Conservation (phyloP, 495 filamentous ascomycete species). For the Pyrenula aspistea region DNA sequence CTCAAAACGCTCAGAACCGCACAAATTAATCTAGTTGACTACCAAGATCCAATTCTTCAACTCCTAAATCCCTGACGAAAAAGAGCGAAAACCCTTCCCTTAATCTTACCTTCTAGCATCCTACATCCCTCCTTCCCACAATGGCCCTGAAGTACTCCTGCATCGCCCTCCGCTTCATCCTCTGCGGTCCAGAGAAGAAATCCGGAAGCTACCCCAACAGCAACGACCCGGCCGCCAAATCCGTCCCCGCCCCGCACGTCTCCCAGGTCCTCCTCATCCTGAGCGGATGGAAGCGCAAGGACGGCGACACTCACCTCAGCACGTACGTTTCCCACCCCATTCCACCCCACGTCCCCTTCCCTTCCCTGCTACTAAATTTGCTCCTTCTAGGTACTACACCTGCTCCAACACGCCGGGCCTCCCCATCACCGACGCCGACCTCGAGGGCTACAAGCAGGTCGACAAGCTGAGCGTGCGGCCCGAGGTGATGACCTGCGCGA, state of each 20-base stretch:
- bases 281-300: neutral
- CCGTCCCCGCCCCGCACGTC: neutral
- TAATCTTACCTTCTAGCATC: no score
- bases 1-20: no score
- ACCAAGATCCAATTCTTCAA: no score
- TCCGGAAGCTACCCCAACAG: no score
- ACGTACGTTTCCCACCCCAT: neutral
- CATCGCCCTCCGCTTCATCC: neutral
- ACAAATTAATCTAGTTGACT: no score
- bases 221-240: neutral
- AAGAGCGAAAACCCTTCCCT: no score
- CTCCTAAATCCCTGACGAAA: no score
- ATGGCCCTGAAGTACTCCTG: neutral
- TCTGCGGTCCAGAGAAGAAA: neutral
- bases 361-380: no score
- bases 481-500: neutral
- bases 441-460: neutral
- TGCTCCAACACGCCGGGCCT: neutral
- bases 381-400: no score
- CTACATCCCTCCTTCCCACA: neutral
- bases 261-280: neutral
- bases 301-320: neutral
- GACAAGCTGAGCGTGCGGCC: neutral
- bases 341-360: neutral
- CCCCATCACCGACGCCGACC: neutral